Conservation (phyloP, 768 basidiomycete genomes). For the Tricholoma furcatifolium region DNA sequence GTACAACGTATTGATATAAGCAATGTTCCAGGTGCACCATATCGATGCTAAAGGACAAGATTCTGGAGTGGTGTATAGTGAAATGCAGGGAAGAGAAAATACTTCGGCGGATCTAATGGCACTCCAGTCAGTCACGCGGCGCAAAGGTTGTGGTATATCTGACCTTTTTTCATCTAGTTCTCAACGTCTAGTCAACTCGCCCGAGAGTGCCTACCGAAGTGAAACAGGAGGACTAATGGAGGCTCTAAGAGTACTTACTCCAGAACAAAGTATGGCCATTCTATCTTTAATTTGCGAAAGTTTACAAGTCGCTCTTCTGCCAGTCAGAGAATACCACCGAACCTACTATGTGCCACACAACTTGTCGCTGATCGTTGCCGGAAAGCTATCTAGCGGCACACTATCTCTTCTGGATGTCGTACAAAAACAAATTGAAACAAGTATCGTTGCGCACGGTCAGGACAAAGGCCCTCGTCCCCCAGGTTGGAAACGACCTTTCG, state of each 20-base stretch:
- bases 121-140: conserved; percentile 54
- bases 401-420: conserved; percentile 76
- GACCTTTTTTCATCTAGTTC: neutral
- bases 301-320: conserved; percentile 7
- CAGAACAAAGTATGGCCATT: conserved; percentile 74
- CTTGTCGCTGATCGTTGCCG: conserved; percentile 82
- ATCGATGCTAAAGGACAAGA: conserved; percentile 88
- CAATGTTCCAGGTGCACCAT: conserved; percentile 74
- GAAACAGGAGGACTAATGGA: conserved; percentile 98
- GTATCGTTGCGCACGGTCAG: conserved; percentile 72
- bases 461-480: conserved; percentile 65
- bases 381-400: conserved; percentile 79
- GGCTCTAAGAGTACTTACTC: conserved; percentile 78
- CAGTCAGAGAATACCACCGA: conserved; percentile 87
- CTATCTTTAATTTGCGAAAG: conserved; percentile 1
- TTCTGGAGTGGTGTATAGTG: conserved; percentile 94
- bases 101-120: conserved; percentile 90
- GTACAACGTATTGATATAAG: conserved; percentile 4
- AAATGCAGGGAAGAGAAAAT: conserved; percentile 97
- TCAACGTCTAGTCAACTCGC: conserved; percentile 79
- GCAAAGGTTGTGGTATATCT: neutral
- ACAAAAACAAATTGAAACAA: conserved; percentile 81
- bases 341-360: conserved; percentile 96
- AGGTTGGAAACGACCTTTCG: conserved; percentile 92
- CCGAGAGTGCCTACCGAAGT: conserved; percentile 85